Conservation (phyloP, 2,329 filamentous ascomycete genomes). For the Blastomyces parvus region DNA sequence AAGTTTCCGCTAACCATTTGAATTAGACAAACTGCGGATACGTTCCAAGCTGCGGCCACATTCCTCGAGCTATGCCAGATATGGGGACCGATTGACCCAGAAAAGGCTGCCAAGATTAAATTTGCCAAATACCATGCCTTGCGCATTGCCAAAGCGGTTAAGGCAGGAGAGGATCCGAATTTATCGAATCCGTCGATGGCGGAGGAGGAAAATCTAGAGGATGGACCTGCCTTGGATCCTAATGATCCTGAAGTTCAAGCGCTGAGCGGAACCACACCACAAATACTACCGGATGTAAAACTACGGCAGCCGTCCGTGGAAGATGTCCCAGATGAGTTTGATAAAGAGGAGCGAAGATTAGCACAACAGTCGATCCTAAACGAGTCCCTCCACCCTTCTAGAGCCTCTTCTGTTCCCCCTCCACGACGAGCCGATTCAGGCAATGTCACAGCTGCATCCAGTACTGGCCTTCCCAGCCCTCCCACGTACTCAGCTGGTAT, state of each 20-base stretch:
- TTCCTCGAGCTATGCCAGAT: conserved; percentile 83
- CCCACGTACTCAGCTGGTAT: conserved; percentile 13
- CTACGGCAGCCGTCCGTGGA: conserved; percentile 48
- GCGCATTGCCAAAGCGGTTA: conserved; percentile 81
- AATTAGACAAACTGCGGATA: conserved; percentile 76
- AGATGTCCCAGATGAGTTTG: conserved; percentile 49
- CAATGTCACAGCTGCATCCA: conserved; percentile 17
- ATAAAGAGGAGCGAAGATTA: conserved; percentile 37
- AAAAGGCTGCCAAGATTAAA: conserved; percentile 78
- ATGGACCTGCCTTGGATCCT: conserved; percentile 46
- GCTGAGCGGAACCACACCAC: conserved; percentile 37
- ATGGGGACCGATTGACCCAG: conserved; percentile 66
- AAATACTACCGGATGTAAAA: conserved; percentile 34
- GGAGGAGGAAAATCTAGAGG: conserved; percentile 46
- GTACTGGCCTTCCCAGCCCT: conserved; percentile 16
- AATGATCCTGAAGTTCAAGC: conserved; percentile 56
- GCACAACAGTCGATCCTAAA: conserved; percentile 42
- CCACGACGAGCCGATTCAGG: conserved; percentile 12
- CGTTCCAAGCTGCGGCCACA: conserved; percentile 82
- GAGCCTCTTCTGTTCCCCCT: conserved; percentile 34
- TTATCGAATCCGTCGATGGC: conserved; percentile 59
- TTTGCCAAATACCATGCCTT: conserved; percentile 94
- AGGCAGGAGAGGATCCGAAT: conserved; percentile 86
- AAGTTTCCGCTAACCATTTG: conserved; percentile 9
- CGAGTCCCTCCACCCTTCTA: conserved; percentile 42